Evolutionary conservation across 805 yeast genomes (phyloP).

Genomic region (Yamadazyma akitaensis): DNA sequence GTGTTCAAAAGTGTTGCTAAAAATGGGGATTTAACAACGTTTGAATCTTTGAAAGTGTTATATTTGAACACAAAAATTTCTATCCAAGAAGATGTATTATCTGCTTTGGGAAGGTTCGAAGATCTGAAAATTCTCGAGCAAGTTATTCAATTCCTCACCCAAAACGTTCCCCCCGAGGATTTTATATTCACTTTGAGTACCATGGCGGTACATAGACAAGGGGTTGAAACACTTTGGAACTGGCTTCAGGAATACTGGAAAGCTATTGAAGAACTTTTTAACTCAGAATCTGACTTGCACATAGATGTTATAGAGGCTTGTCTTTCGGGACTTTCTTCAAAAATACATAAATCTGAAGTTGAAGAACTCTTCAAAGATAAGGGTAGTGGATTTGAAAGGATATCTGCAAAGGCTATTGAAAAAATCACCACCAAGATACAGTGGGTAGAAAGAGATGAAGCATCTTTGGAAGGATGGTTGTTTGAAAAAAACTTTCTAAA

Average conservation of each 20-base stretch:
- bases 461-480: background rate
- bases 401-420: background rate
- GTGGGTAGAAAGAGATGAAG: background rate
- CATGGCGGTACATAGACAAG: conserved; percentile 56
- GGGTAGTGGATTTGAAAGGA: conserved; percentile 10
- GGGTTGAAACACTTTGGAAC: conserved; percentile 67
- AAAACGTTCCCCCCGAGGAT: conserved; percentile 37
- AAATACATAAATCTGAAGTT: conserved; percentile 49
- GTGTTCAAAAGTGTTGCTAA: conserved; percentile 66
- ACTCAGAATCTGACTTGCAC: conserved; percentile 43
- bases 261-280: conserved; percentile 57
- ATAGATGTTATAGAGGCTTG: background rate
- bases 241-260: conserved; percentile 80
- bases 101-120: conserved; percentile 62
- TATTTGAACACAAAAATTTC: conserved; percentile 43
- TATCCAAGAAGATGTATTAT: conserved; percentile 66
- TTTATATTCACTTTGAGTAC: conserved; percentile 56
- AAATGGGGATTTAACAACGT: conserved; percentile 57
- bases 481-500: no score
- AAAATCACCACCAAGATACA: background rate
- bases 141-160: conserved; percentile 54
- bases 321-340: conserved; percentile 56
- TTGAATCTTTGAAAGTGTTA: conserved; percentile 55
- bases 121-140: conserved; percentile 47
- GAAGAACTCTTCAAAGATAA: conserved; percentile 45